Base-by-base conservation (phyloP, 208 protist genomes). In the Angomonas ambiguus region DNA sequence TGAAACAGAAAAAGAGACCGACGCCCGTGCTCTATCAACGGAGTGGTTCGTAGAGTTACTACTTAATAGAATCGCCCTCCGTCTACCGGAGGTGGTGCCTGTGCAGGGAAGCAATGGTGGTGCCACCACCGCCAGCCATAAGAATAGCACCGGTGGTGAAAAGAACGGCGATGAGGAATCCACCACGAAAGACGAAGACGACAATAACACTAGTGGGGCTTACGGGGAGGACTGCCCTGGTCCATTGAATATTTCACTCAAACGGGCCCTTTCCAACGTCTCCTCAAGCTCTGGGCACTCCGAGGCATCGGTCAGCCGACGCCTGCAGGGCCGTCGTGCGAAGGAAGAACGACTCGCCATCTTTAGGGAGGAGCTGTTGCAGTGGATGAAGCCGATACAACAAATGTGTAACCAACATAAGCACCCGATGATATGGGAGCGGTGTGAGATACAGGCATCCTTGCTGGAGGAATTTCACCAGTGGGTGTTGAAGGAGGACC, bases 31-130 rank as follows among this genome's bases (percentile, higher is more conserved):
- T 5, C 18, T 94, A 8, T 83, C 77, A 11, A 72, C 56, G 30
- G 85, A 87, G 48, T 94, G 88, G 88, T 51, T 92, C 16, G 80
- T 81, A 8, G 76, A 81, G 65, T 31, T 81, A 51, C 51, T 81
- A 32, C 6, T 76, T 45, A 67, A 66, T 33, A 67, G 65, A 38
- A 68, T 81, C 24, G 65, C 65, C 16, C 55, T 25, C 27, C 20
- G 28, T 5, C 28, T 61, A 32, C n/a, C 35, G 10, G 35, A 58
- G n/a, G 62, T 48, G 18, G 24, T 51, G 49, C 24, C 28, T 22
- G 55, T 32, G 38, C 38, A 8, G 38, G 38, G 11, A 45, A 16
- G 16, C 11, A 16, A 45, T 8, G 38, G 30, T n/a, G 1, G 1
- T 32, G 55, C 4, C 27, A 32, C 55, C 28, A 5, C 5, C 20